Conservation (phyloP, 805 yeast genomes). For the Diddensiella transvaalensis region DNA sequence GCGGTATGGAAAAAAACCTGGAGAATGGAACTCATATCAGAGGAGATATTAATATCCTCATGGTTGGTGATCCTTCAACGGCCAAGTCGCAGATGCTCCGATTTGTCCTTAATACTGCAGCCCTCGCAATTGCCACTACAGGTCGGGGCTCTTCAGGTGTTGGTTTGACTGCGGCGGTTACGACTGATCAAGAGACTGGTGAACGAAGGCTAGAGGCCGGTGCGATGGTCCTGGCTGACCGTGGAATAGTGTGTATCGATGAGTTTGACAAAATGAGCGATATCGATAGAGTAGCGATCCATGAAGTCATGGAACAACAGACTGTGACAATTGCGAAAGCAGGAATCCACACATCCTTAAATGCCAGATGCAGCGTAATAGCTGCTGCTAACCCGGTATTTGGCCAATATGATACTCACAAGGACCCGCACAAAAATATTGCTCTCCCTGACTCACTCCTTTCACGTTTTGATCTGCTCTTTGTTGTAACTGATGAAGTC, state of each 20-base stretch:
- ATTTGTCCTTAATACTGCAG: conserved; percentile 91
- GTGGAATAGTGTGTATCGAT: conserved; percentile 97
- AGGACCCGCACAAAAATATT: conserved; percentile 93
- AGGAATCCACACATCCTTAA: conserved; percentile 93
- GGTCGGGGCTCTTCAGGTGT: conserved; percentile 99
- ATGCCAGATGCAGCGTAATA: conserved; percentile 93
- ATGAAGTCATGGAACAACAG: conserved; percentile 99
- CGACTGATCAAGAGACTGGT: conserved; percentile 94
- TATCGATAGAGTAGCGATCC: conserved; percentile 94
- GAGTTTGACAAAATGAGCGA: conserved; percentile 99
- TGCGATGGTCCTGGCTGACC: conserved; percentile 97
- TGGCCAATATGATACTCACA: conserved; percentile 94
- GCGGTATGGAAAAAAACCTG: conserved; percentile 91
- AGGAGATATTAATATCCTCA: conserved; percentile 92
- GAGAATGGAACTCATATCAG: conserved; percentile 95
- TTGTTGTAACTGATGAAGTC: conserved; percentile 94
- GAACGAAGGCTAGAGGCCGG: conserved; percentile 97
- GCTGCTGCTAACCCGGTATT: conserved; percentile 98
- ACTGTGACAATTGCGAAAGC: conserved; percentile 98
- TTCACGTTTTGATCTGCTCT: conserved; percentile 93
- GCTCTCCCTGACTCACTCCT: conserved; percentile 94
- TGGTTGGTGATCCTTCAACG: conserved; percentile 99
- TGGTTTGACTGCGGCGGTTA: conserved; percentile 98
- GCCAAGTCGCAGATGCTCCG: conserved; percentile 95
- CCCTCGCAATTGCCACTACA: conserved; percentile 94